Evolutionary conservation across 75 land plant genomes (phyloP).

Genomic region (Chamaecyparis obtusa): DNA sequence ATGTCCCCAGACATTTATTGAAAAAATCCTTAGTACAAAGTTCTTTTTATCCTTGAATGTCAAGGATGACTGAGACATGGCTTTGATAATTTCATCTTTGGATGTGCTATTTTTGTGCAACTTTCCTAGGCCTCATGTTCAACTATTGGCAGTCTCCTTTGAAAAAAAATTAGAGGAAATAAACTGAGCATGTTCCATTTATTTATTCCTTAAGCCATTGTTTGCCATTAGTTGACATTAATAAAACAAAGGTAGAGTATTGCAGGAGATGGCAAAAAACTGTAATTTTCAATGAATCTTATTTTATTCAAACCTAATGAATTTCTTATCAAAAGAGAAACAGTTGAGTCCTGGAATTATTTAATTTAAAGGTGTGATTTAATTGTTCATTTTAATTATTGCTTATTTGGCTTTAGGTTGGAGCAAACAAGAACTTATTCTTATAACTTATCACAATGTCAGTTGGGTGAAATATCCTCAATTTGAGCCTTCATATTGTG

Average conservation of each 20-base stretch:
- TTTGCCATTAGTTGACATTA: too few species aligned
- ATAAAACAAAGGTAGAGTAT: neutral
- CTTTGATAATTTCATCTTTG: neutral
- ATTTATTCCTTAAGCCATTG: too few species aligned
- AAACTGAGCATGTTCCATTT: too few species aligned
- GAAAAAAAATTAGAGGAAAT: too few species aligned
- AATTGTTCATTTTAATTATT: neutral
- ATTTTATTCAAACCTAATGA: neutral
- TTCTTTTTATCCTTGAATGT: neutral
- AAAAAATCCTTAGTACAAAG: neutral
- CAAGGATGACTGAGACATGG: neutral
- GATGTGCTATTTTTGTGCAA: neutral
- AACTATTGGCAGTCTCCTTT: too few species aligned
- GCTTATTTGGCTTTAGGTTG: neutral
- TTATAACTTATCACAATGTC: neutral
- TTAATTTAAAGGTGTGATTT: neutral
- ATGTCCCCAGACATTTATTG: neutral
- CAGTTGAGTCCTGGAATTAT: neutral
- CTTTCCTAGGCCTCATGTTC: neutral
- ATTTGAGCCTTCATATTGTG: neutral
- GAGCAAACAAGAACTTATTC: neutral
- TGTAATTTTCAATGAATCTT: neutral
- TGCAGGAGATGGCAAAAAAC: neutral
- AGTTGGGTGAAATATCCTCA: neutral
- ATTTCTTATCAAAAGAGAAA: neutral